Conservation (phyloP, 2,329 filamentous ascomycete species). For the Stachybotrys echinatus region DNA sequence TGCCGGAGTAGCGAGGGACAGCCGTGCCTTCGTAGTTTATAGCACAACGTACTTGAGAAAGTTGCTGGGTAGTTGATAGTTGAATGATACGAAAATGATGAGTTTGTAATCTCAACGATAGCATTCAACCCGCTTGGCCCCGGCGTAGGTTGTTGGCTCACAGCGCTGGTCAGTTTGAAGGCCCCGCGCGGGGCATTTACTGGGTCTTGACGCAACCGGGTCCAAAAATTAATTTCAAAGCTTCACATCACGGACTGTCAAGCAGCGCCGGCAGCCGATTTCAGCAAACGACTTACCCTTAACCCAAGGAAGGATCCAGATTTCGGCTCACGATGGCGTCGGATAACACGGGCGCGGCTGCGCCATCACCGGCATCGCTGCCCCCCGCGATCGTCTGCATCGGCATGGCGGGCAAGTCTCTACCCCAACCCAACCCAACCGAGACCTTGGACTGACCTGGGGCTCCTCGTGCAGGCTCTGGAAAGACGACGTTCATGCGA, state of each 20-base stretch:
- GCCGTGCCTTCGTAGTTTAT: background rate
- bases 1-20: background rate
- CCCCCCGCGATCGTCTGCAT: constrained; percentile 87
- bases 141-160: no score
- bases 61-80: background rate
- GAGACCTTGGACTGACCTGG: background rate
- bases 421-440: constrained; percentile 2
- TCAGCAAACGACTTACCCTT: background rate
- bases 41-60: background rate
- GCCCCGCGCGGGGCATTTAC: constrained; percentile 4
- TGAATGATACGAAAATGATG: no score
- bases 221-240: background rate
- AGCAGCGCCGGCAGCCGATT: background rate
- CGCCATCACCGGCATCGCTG: constrained; percentile 27
- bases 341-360: constrained; percentile 8
- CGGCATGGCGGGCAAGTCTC: constrained; percentile 78
- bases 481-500: constrained; percentile 99
- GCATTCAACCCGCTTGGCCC: no score
- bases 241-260: background rate
- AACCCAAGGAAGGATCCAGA: background rate
- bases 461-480: constrained; percentile 57
- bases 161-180: no score
- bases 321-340: background rate
- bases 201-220: background rate
- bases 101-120: no score